Evolutionary conservation across 2,329 filamentous ascomycete genomes (phyloP), one percentile per base, ranked within the genome.

Genomic region (Colletotrichum tofieldiae): DNA sequence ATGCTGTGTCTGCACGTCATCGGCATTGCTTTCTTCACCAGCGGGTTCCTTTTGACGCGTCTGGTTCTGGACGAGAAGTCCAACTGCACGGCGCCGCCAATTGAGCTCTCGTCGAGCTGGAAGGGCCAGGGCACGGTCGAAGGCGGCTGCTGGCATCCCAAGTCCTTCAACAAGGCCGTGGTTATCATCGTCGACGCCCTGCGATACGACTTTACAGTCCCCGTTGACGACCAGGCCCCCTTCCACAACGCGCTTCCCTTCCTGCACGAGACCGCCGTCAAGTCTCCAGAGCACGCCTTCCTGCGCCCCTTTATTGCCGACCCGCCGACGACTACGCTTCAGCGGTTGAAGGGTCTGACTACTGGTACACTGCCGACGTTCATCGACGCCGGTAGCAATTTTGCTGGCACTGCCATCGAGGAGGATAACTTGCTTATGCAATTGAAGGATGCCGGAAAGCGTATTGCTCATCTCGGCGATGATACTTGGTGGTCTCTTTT

Each of bases 401-500:
- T 99, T 82, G 95, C 94, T 0, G 96, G 96, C 2, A 97, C 93
- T 3, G 94, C 94, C 7, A 98, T 99, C 76, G 95, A 98, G 69
- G 96, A 99, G 85, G 96, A 99, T 80, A 86, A 97, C 84, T 76
- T 92, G 83, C 78, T 93, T 84, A 84, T 91, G 87, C 82, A 97
- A 82, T 80, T 93, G 85, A 80, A 86, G 81, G 79, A 93, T 84
- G 82, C 91, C 83, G 78, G 89, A 81, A 84, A 94, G 86, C 93
- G 89, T 75, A 90, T 99, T 76, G 96, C 95, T 7, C 97, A 99
- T 78, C 85, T 99, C 47, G 96, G 96, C n/a, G 96, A 99, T 81
- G 96, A 99, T 82, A 99, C 96, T 5, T 99, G 96, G 96, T 93
- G 95, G 75, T 89, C 94, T 54, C 86, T 99, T 20, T 99, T 98